phyloP scores from a whole-genome alignment of 352 stramenopile genomes.

The Phytophthora melonis region DNA sequence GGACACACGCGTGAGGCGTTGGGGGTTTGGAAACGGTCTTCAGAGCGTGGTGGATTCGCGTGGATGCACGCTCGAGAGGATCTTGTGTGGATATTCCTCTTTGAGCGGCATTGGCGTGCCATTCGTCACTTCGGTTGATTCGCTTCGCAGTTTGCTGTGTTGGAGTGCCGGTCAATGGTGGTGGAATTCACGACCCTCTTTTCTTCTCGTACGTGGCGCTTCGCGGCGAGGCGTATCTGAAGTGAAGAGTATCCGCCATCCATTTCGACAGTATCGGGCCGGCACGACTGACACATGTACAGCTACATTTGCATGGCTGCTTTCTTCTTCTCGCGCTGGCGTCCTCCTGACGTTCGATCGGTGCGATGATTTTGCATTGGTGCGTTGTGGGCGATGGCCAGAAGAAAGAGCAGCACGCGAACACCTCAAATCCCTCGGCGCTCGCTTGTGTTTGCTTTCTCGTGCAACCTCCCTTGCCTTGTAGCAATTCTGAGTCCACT shows the following conservation, averaged over 20 bases:
- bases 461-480: conserved; percentile 24
- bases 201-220: conserved; percentile 1
- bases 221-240: not conserved
- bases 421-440: conserved; percentile 56
- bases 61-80: conserved; percentile 24
- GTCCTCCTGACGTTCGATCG: conserved; percentile 38
- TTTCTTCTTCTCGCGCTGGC: conserved; percentile 42
- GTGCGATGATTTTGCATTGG: conserved; percentile 51
- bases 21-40: conserved; percentile 41
- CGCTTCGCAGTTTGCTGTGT: conserved; percentile 31
- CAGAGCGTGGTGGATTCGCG: conserved; percentile 29
- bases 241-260: conserved; percentile 15
- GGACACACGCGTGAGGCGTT: conserved; percentile 28
- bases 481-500: conserved; percentile 23
- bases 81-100: not conserved
- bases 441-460: conserved; percentile 58
- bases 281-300: conserved; percentile 30
- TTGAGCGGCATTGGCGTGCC: conserved; percentile 18
- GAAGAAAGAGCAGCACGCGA: conserved; percentile 58
- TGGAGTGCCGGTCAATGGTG: conserved; percentile 36
- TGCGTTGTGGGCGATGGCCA: conserved; percentile 50
- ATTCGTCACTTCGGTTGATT: conserved; percentile 34
- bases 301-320: conserved; percentile 26
- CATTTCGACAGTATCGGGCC: conserved; percentile 16
- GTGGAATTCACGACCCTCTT: conserved; percentile 15